These are phyloP conservation scores for Halophytophthora batemanensis DNA, from an alignment of 352 stramenopile species.

Conservation along the genomic window DNA sequence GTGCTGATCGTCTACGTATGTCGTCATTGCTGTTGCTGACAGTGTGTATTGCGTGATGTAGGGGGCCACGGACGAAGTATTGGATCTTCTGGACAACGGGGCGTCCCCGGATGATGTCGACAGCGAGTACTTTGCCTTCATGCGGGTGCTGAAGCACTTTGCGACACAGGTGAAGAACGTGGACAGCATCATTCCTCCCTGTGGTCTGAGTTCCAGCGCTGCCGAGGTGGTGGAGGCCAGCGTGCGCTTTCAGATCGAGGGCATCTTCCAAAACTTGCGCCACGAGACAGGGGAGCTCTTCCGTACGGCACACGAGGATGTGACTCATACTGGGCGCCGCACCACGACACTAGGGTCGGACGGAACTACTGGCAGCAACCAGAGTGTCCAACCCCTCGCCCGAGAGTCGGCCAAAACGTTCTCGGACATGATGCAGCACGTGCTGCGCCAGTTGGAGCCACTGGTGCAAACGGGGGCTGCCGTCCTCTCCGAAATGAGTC, in stretches of 20 bases:
- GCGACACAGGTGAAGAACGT: constrained; percentile 57
- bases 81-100: constrained; percentile 20
- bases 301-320: constrained; percentile 44
- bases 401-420: constrained; percentile 53
- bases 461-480: constrained; percentile 63
- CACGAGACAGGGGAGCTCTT: constrained; percentile 58
- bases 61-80: constrained; percentile 48
- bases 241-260: constrained; percentile 78
- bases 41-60: constrained; percentile 17
- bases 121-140: constrained; percentile 80
- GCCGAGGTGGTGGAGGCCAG: constrained; percentile 60
- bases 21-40: not conserved
- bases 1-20: not conserved
- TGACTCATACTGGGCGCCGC: constrained; percentile 30
- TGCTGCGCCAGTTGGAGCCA: constrained; percentile 75
- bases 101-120: constrained; percentile 23
- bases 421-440: constrained; percentile 74
- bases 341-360: constrained; percentile 2
- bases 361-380: constrained; percentile 12
- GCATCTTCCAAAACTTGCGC: constrained; percentile 61
- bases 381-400: constrained; percentile 54
- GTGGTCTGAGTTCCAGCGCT: constrained; percentile 36
- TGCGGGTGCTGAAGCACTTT: constrained; percentile 81
- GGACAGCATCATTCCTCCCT: constrained; percentile 56
- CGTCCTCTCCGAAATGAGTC: constrained; percentile 70